Base-by-base conservation (phyloP, 345 rosid genomes). In the Euphorbia pulcherrima region DNA sequence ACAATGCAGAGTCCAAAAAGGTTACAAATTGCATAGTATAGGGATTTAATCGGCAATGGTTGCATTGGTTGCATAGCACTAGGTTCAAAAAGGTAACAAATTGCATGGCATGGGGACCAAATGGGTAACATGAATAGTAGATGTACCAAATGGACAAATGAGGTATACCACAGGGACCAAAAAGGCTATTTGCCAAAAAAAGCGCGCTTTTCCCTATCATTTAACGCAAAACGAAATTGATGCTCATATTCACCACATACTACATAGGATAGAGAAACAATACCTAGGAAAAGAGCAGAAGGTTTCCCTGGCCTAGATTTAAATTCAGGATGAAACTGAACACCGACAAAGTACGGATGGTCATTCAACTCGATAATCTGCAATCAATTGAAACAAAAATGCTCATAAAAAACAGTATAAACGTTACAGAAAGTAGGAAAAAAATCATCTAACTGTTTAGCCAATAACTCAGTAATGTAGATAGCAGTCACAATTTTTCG, bases 251-350 rank as follows among this genome's bases (percentile, higher is more conserved):
- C 29, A 17, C 69, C 21, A 37, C 0, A 21, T 3, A 35, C 44
- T 28, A 14, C 9, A 51, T 17, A 35, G 1, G 51, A 16, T 18
- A 24, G 26, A 41, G 28, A 27, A n/a, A 62, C 21, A 30, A 46
- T 79, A 94, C 99, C 99, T 82, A 85, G 74, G 76, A 94, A 94
- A 61, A 86, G 68, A 68, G 99, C 83, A 61, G 99, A 94, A 47
- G 99, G 95, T 57, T 89, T 86, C 76, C 90, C 95, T 0, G 99
- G 97, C 71, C 97, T 91, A 62, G 97, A 94, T 79, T 89, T 94
- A 70, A 85, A 94, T 79, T 94, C 99, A 0, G 99, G 99, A 71
- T 94, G 99, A 70, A 94, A 94, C 82, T 94, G 99, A 62, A 79
- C 92, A n/a, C 78, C 88, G 14, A 88, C 77, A 71, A 80, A 86